Conservation (phyloP, 1,139 yeast species). For the Petasospora fabianii region DNA sequence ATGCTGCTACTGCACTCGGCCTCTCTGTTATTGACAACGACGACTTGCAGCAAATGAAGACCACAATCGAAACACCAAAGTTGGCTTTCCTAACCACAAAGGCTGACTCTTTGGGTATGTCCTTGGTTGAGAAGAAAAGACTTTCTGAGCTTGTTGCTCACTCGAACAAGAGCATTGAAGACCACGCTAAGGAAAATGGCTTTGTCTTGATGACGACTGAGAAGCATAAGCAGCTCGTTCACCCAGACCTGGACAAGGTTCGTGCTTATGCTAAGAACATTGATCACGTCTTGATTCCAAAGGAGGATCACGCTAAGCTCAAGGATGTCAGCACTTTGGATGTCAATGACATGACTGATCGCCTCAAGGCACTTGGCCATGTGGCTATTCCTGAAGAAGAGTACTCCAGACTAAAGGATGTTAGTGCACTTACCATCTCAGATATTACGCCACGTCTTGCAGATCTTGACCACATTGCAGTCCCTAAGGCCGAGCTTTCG, state of each 20-base stretch:
- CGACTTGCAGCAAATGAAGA: slow-evolving; percentile 24
- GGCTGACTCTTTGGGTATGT: slow-evolving; percentile 28
- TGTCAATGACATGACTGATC: slow-evolving; percentile 5
- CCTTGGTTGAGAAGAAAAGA: slow-evolving; percentile 28
- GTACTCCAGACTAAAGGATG: slow-evolving; percentile 1
- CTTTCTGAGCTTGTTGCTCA: slow-evolving; percentile 28
- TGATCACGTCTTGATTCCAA: slow-evolving; percentile 14
- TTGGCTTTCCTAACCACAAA: slow-evolving; percentile 16
- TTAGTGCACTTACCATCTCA: slow-evolving; percentile 2
- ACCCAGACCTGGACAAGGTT: slow-evolving; percentile 20
- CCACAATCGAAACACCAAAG: slow-evolving; percentile 19
- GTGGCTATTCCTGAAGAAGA: slow-evolving; percentile 9
- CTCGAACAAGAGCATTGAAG: slow-evolving; percentile 30
- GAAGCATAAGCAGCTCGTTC: slow-evolving; percentile 10
- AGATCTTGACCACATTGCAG: slow-evolving; percentile 9
- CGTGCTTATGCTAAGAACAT: slow-evolving; percentile 8
- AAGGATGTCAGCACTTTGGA: slow-evolving; percentile 2
- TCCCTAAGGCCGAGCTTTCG: slow-evolving; percentile 3
- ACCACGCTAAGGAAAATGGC: slow-evolving; percentile 19
- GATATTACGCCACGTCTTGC: slow-evolving; percentile 6
- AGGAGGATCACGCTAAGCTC: slow-evolving; percentile 3
- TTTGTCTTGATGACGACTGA: slow-evolving; percentile 13
- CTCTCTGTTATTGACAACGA: slow-evolving; percentile 26
- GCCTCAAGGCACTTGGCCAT: slow-evolving; percentile 7
- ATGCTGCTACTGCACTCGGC: slow-evolving; percentile 32